phyloP scores from a whole-genome alignment of 257 asterid genomes.

The Fraxinus excelsior region DNA sequence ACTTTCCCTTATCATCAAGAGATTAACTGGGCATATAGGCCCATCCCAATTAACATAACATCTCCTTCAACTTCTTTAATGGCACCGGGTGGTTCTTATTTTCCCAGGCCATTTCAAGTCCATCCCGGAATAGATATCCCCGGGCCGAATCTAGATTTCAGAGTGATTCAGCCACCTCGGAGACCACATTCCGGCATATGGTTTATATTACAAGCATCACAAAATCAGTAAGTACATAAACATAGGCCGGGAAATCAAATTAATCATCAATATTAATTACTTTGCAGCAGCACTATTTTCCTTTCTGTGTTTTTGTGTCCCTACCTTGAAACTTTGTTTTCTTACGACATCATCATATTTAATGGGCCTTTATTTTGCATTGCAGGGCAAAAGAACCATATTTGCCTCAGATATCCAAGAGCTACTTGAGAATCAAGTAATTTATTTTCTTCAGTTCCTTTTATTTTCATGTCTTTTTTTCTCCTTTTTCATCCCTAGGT shows the following conservation, averaged over 20 bases:
- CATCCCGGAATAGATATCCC: constrained; percentile 37
- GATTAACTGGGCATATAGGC: constrained; percentile 52
- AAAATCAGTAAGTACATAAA: constrained; percentile 61
- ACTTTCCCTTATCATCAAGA: constrained; percentile 37
- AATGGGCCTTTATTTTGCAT: constrained; percentile 6
- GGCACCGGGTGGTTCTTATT: constrained; percentile 36
- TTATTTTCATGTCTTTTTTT: not conserved
- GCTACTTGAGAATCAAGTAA: constrained; percentile 95
- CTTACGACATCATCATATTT: constrained; percentile 25
- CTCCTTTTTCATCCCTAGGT: not conserved
- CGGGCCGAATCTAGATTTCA: constrained; percentile 48
- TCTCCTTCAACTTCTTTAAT: constrained; percentile 24
- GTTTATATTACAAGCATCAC: constrained; percentile 80
- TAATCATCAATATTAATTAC: not conserved
- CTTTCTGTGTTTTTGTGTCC: constrained; percentile 6
- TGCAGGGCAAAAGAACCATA: constrained; percentile 75
- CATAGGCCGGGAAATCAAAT: not conserved
- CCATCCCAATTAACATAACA: constrained; percentile 32
- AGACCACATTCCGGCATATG: constrained; percentile 88
- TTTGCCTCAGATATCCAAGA: constrained; percentile 91
- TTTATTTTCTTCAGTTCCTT: not conserved
- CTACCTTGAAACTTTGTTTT: constrained; percentile 4
- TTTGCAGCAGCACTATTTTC: not conserved
- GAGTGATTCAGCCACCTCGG: constrained; percentile 76
- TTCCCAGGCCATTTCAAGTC: constrained; percentile 51